Evolutionary conservation across 2,329 filamentous ascomycete genomes (phyloP), one percentile per base, ranked within the genome.

Genomic region (Claviceps lovelessii): DNA sequence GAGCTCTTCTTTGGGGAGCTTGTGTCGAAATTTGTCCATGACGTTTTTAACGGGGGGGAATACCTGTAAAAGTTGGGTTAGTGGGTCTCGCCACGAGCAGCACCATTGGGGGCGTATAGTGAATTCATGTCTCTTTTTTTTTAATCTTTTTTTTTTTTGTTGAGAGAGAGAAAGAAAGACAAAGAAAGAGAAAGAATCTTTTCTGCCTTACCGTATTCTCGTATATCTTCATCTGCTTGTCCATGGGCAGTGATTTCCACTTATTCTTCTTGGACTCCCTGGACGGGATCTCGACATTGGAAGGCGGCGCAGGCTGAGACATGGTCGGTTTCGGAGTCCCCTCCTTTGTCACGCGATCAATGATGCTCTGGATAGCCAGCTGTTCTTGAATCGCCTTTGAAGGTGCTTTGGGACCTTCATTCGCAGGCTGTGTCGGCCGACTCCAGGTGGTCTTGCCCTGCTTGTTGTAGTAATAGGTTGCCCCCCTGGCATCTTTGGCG

Each of bases 151-250:
- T 4, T 1, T 23, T 51, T 8, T 19, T 11, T 33, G 7, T 46
- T 19, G 23, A 23, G 23, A 23, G 23, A 23, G 23, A 23, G 3
- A 23, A 23, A 23, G 23, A 23, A 23, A 23, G 23, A 23, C 23
- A 23, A 23, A 23, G 23, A 23, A 23, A 23, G 23, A 23, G 23
- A 3, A 23, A 23, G 1, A 23, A 23, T 23, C 23, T 23, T 23
- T 23, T 23, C 3, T 23, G 23, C n/a, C 87, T 68, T 76, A 94
- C 89, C 52, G 90, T 95, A 65, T 90, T 90, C 68, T 96, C 90
- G 63, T 96, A 97, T 2, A 95, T 77, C 73, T 89, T 95, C 80
- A 90, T 94, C 70, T 93, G 88, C 71, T 96, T 96, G 60, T 96
- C 90, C 61, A 83, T 67, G 1, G 84, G 75, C 37, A 84, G 67